Evolutionary conservation across 1,139 yeast species (phyloP), one percentile per base, ranked within the genome.

Genomic region (Yamadazyma sp.): DNA sequence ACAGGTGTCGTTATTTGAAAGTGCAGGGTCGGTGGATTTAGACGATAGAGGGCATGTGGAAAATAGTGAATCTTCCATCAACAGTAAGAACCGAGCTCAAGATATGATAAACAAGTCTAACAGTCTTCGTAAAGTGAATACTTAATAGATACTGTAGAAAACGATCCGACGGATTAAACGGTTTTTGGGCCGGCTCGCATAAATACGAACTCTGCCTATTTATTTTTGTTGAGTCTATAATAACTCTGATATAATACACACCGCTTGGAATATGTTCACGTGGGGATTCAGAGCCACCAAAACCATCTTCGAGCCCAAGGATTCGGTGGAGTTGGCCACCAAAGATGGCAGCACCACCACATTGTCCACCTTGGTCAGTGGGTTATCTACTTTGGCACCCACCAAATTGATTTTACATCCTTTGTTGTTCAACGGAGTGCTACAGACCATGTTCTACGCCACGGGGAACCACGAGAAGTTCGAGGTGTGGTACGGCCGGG

Each of bases 401-500:
- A 16, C 38, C 42, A 67, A 62, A 47, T 77, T 82, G 55, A 71
- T 75, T 64, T 67, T 85, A 52, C 74, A 78, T 45, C 92, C 94
- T 5, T 60, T 71, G 4, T 62, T 84, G 28, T 83, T 82, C 58
- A 83, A 80, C 48, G 96, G 96, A 31, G 69, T 81, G 20, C 63
- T 87, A 31, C 97, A 89, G 62, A 86, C 95, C 1, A 47, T 86
- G 49, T 81, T 83, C 51, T 73, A 85, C 38, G 73, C 83, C 4
- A 66, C 73, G 31, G 78, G 79, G 9, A 77, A 81, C 47, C 71
- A 79, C 6, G 66, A 73, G 33, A 58, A 58, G 47, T 81, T 80
- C 53, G 69, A 69, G 37, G 81, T 87, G 3, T 77, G 78, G 60
- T 89, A 87, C 51, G 96, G 95, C 2, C 76, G 97, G 53, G 83